Base-by-base conservation (phyloP, 176 grass and related monocot genomes). In the Juncus inflexus region DNA sequence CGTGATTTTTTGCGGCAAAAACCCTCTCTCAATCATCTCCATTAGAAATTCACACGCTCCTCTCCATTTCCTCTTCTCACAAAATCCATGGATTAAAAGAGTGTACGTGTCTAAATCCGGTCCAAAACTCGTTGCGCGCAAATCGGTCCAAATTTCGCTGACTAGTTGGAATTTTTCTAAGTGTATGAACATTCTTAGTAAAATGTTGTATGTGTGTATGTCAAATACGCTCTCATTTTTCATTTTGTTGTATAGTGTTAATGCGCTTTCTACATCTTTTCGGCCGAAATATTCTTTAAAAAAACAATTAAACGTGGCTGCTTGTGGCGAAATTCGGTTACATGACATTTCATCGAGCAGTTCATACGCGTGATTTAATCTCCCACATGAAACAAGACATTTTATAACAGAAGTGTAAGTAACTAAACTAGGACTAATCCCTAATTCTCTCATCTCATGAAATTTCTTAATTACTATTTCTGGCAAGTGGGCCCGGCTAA, bases 21-120 rank as follows among this genome's bases (percentile, higher is more conserved):
- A 91, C 50, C 88, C 94, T 67, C 75, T 97, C 79, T 91, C 87
- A 74, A 97, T 97, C 94, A 91, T 97, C 74, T 97, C 85, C 88
- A 97, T 97, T 67, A 97, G 91, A 65, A 91, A 89, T n/a, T 91
- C 77, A 28, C 94, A 97, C 10, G 94, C 94, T 58, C 89, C 79
- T 58, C 54, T 91, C 94, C 94, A 97, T 65, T 91, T 97, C 47
- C 79, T 19, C 37, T 79, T 86, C 5, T 69, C 77, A 61, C 94
- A 97, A 12, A 86, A 69, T 11, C 80, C 83, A 80, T 97, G 94
- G 19, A 97, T 61, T 64, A 97, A 55, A 76, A 91, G 81, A 16
- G 94, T 97, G 60, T 89, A 97, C 9, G 94, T 89, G 83, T 97
- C 83, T 43, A 89, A 77, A 89, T 97, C 94, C 71, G 88, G 94